phyloP scores from a whole-genome alignment of 495 filamentous ascomycete genomes.

The Talaromyces borbonicus region DNA sequence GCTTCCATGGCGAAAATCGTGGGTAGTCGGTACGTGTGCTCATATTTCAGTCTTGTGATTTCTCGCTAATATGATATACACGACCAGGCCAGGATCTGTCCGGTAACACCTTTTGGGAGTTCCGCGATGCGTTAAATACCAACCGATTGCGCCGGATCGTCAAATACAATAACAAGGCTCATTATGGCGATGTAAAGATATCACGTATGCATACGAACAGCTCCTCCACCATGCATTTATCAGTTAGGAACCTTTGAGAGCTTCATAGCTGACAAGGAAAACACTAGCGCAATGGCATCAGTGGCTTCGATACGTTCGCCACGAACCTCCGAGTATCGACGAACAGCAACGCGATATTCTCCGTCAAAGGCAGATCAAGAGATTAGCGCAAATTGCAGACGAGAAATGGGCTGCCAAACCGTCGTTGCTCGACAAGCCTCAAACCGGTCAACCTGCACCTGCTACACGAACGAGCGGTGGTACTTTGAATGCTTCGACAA shows the following conservation, averaged over 20 bases:
- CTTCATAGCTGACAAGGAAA: conserved; percentile 13
- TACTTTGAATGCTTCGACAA: conserved; percentile 16
- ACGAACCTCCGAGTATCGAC: conserved; percentile 54
- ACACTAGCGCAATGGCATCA: conserved; percentile 88
- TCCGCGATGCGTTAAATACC: conserved; percentile 56
- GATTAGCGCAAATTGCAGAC: conserved; percentile 70
- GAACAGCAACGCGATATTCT: conserved; percentile 66
- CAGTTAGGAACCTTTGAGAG: neutral
- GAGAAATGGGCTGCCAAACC: conserved; percentile 77
- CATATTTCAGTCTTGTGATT: neutral
- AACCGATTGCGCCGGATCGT: conserved; percentile 54
- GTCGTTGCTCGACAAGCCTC: conserved; percentile 48
- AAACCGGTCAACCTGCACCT: conserved; percentile 32
- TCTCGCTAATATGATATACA: neutral
- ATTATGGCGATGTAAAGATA: conserved; percentile 59
- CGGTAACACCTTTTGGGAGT: conserved; percentile 94
- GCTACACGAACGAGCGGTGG: conserved; percentile 26
- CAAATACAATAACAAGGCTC: conserved; percentile 47
- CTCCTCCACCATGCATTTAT: no score
- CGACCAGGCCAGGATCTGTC: conserved; percentile 65
- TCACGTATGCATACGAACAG: conserved; percentile 30
- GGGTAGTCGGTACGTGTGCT: conserved; percentile 59
- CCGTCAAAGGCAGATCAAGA: conserved; percentile 58
- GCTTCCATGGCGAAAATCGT: conserved; percentile 78
- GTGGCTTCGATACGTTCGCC: conserved; percentile 82